A percentile compares a stretch with the other conserved stretches of the same genome.
phyloP scores from a whole-genome alignment of 345 rosid species.

The Physaria fendleri region DNA sequence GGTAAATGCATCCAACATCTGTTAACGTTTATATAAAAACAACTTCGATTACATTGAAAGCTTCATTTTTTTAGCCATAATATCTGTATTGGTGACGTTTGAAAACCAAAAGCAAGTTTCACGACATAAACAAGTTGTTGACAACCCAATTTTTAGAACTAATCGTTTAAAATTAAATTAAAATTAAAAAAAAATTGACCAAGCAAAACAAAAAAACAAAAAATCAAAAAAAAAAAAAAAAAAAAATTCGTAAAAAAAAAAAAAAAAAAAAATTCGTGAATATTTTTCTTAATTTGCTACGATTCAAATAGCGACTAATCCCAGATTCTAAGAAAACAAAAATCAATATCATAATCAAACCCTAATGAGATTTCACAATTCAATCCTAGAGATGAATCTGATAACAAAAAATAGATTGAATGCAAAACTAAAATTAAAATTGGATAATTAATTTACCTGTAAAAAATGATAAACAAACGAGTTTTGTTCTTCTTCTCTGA shows the following conservation, averaged over 20 bases:
- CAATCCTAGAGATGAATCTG: background rate
- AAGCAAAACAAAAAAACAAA: too few species aligned
- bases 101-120: slow-evolving; percentile 14
- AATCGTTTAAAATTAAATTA: too few species aligned
- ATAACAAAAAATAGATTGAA: too few species aligned
- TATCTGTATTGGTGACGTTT: slow-evolving; percentile 6
- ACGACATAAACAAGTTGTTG: slow-evolving; percentile 30
- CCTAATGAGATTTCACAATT: background rate
- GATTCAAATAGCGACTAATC: slow-evolving; percentile 3
- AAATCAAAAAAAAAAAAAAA: too few species aligned
- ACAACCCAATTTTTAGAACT: background rate
- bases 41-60: too few species aligned
- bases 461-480: slow-evolving; percentile 16
- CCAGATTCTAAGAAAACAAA: too few species aligned
- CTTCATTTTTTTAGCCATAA: background rate
- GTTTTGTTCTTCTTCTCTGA: slow-evolving; percentile 3
- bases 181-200: too few species aligned
- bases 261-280: too few species aligned
- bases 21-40: too few species aligned
- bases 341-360: too few species aligned
- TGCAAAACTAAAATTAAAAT: background rate
- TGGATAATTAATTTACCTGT: slow-evolving; percentile 14
- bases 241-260: background rate
- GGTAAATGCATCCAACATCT: too few species aligned
- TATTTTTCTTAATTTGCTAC: background rate